Conservation (phyloP, 1,284 basidiomycete species). For the Ustilago loliicola region DNA sequence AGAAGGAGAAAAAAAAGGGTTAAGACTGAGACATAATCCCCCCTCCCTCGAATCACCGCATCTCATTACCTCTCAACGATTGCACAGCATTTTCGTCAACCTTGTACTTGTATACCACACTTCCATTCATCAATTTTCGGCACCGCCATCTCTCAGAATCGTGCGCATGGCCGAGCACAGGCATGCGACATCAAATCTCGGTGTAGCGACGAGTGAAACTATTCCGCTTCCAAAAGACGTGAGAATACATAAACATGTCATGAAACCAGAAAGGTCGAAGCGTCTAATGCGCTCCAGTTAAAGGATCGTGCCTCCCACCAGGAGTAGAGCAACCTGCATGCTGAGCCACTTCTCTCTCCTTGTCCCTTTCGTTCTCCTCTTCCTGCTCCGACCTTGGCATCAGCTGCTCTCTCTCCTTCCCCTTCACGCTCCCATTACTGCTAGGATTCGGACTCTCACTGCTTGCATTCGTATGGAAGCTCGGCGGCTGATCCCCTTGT, state of each 20-base stretch:
- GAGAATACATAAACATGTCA: neutral
- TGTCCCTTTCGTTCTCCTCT: too few relatives aligned
- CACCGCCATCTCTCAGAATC: too few relatives aligned
- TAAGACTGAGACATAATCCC: slow-evolving; percentile 8
- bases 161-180: too few relatives aligned
- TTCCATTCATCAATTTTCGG: neutral
- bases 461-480: slow-evolving; percentile 12
- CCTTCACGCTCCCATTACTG: slow-evolving; percentile 24
- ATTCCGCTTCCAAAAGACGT: neutral
- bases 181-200: too few relatives aligned
- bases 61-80: too few relatives aligned
- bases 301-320: slow-evolving; percentile 29
- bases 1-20: slow-evolving; percentile 31
- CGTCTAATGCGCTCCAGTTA: neutral
- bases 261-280: neutral
- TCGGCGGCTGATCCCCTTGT: slow-evolving; percentile 16
- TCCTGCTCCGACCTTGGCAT: slow-evolving; percentile 1
- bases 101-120: slow-evolving; percentile 1
- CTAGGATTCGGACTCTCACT: slow-evolving; percentile 6
- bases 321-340: slow-evolving; percentile 40
- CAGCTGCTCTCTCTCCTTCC: slow-evolving; percentile 15
- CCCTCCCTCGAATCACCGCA: too few relatives aligned
- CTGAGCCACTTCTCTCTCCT: slow-evolving; percentile 19
- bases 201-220: neutral
- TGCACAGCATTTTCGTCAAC: neutral